Percentiles rank a stretch among this genome's conserved stretches.
Evolutionary conservation across 1,284 basidiomycete species (phyloP).

Genomic region (Sanghuangporus weigelae): DNA sequence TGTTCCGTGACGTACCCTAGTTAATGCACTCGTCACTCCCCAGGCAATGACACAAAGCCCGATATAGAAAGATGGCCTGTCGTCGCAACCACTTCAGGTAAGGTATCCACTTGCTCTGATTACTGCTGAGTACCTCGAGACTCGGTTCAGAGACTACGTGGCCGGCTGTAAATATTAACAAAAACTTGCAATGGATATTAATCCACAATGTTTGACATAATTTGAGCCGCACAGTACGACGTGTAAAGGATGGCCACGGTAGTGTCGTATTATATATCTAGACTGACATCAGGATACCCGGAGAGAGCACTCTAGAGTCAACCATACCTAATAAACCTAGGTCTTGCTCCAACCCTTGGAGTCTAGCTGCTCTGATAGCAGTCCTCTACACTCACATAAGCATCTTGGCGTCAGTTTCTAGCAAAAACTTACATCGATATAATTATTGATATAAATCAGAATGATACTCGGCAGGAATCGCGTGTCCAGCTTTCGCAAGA

Average conservation of each 20-base stretch:
- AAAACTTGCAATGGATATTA: background rate
- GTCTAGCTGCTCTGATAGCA: constrained; percentile 51
- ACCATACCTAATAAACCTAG: constrained; percentile 41
- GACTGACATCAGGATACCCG: constrained; percentile 21
- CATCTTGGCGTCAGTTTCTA: background rate
- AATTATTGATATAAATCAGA: constrained; percentile 63
- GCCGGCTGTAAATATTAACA: constrained; percentile 7
- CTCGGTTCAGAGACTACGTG: constrained; percentile 44
- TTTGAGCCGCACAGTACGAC: constrained; percentile 56
- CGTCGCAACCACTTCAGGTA: constrained; percentile 17
- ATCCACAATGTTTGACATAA: constrained; percentile 59
- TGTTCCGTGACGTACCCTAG: constrained; percentile 12
- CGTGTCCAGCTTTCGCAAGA: constrained; percentile 51
- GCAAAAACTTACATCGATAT: constrained; percentile 51
- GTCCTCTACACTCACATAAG: constrained; percentile 39
- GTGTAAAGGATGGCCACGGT: constrained; percentile 55
- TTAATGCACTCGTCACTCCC: constrained; percentile 24
- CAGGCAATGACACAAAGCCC: constrained; percentile 23
- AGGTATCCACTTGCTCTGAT: background rate
- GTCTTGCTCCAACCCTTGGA: constrained; percentile 58
- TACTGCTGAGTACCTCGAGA: constrained; percentile 41
- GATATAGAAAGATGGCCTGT: constrained; percentile 24
- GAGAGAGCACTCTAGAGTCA: background rate
- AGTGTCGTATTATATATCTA: constrained; percentile 52
- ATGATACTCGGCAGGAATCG: constrained; percentile 57